Conservation (phyloP, 2,329 filamentous ascomycete genomes). For the Phialophora verrucosa region DNA sequence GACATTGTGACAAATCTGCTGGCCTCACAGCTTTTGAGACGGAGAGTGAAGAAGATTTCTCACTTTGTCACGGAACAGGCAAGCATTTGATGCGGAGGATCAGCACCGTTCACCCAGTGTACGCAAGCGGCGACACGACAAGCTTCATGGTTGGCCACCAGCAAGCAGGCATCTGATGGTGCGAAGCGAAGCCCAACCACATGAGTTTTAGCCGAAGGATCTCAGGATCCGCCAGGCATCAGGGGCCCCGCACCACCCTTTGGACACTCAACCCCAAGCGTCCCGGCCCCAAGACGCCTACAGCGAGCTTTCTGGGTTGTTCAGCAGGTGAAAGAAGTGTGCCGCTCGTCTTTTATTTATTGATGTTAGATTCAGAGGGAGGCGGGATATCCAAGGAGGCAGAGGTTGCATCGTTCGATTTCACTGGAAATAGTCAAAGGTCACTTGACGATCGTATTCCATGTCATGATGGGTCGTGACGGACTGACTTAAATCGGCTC, state of each 20-base stretch:
- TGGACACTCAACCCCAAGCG: background rate
- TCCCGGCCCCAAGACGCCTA: background rate
- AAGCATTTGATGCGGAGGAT: conserved; percentile 6
- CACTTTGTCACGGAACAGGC: conserved; percentile 19
- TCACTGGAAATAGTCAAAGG: background rate
- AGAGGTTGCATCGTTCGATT: background rate
- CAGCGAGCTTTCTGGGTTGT: background rate
- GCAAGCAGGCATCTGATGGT: background rate
- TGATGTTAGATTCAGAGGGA: background rate
- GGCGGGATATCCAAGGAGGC: background rate
- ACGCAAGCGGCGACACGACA: background rate
- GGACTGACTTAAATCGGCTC: background rate
- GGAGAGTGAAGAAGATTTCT: conserved; percentile 13
- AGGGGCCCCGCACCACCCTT: background rate
- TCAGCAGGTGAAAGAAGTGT: background rate
- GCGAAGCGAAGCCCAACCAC: conserved; percentile 14
- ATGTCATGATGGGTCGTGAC: conserved; percentile 13
- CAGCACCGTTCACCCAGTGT: background rate
- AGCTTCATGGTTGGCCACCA: conserved; percentile 14
- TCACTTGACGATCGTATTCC: conserved; percentile 8
- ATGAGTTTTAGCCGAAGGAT: conserved; percentile 12
- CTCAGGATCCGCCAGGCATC: conserved; percentile 9
- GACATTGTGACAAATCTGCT: conserved; percentile 4
- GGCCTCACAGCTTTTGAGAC: background rate
- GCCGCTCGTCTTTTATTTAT: background rate